Evolutionary conservation across 805 yeast genomes (phyloP).

Genomic region (Isabelozyma pseudorhagii): DNA sequence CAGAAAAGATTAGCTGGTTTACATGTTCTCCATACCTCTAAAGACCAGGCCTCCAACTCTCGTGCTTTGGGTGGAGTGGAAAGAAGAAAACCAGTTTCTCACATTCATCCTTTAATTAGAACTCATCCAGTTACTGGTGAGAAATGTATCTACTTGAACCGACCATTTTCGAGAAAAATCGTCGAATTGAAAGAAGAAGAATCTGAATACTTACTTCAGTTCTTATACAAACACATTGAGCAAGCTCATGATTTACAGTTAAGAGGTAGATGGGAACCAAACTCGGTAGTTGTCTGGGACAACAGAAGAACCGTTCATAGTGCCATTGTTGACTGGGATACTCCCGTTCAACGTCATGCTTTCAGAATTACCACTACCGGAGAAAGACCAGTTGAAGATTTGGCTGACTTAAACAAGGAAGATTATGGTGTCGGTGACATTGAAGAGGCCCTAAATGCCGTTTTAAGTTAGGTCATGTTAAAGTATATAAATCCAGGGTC

Average conservation of each 20-base stretch:
- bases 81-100: conserved; percentile 23
- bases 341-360: conserved; percentile 26
- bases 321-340: conserved; percentile 28
- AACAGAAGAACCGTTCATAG: conserved; percentile 25
- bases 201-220: conserved; percentile 19
- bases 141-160: conserved; percentile 22
- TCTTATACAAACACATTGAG: conserved; percentile 23
- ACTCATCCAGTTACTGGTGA: conserved; percentile 24
- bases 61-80: conserved; percentile 22
- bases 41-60: conserved; percentile 20
- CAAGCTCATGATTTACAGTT: conserved; percentile 24
- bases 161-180: conserved; percentile 21
- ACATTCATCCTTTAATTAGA: conserved; percentile 26
- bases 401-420: conserved; percentile 22
- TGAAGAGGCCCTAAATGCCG: conserved; percentile 21
- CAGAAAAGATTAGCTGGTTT: conserved; percentile 21
- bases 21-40: conserved; percentile 25
- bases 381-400: conserved; percentile 25
- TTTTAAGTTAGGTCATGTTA: conserved; percentile 4
- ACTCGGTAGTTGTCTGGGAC: conserved; percentile 27
- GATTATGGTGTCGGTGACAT: conserved; percentile 29
- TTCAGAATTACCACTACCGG: conserved; percentile 26
- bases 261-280: conserved; percentile 28
- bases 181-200: conserved; percentile 27
- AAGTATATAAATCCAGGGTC: not conserved